Base-by-base conservation (phyloP, 192 early-diverging fungal genomes). In the Funneliformis mosseae region DNA sequence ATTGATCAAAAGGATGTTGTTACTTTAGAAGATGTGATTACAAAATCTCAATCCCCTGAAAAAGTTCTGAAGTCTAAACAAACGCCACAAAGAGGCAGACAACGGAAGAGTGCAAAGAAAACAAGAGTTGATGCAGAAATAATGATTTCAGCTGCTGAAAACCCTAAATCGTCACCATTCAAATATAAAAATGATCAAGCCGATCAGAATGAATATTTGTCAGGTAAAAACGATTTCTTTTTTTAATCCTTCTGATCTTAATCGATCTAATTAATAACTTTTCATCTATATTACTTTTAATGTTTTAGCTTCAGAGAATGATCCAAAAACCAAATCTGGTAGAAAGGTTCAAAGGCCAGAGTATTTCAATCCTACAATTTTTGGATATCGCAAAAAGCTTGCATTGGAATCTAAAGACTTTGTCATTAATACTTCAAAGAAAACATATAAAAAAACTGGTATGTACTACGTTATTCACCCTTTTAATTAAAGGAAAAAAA, bases 311-410 rank as follows among this genome's bases (percentile, higher is more conserved):
- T 27, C 64, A 67, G 33, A 67, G 12, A 67, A 67, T 25, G 73
- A 46, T 33, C 46, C 27, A 10, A 80, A 55, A 59, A 80, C 78
- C 10, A 80, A 80, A 72, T 80, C 61, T 73, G 78, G 78, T 9
- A 74, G 78, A 21, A 80, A 80, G 27, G 42, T 80, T 48, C 62
- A 45, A 27, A 80, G 27, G 27, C 78, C 78, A 21, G 14, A 21
- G 10, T 41, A 43, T 48, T 80, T 64, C 39, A 70, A 70, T 27
- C 78, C 78, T 33, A 48, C 39, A n/a, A n/a, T 23, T 27, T 28
- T 27, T 46, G 48, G 41, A 9, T 14, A 14, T 71, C 27, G 69
- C 21, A 28, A 39, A 45, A 42, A 16, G 6, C 21, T 18, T 55
- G 16, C 50, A 7, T 55, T 67, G 14, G 64, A 67, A 5, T 27